Percentiles rank a stretch among this genome's conserved stretches.
Conservation (phyloP, 2,329 filamentous ascomycete species). For the Drechslerella stenobrocha region DNA sequence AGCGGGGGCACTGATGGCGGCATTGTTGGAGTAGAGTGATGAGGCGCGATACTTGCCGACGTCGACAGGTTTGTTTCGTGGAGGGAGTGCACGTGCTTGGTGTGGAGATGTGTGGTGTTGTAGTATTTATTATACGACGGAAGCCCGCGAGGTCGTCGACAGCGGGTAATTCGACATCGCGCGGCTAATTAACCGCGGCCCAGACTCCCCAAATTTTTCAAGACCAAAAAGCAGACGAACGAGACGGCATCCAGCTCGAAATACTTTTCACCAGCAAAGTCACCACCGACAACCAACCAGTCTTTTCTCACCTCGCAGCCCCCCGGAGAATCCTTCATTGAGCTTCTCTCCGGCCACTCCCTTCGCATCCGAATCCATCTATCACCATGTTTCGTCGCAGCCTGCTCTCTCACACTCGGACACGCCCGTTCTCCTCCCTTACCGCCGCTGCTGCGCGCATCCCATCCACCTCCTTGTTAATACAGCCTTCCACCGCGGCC, state of each 20-base stretch:
- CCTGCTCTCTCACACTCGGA: conserved; percentile 33
- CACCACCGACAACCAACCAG: no score
- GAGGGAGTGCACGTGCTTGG: no score
- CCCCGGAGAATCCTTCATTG: conserved; percentile 39
- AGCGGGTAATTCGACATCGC: no score
- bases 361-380: neutral
- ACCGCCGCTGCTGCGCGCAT: conserved; percentile 50
- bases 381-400: conserved; percentile 39
- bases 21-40: conserved; percentile 5
- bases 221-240: neutral
- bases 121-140: no score
- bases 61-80: no score
- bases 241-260: no score
- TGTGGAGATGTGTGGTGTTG: no score
- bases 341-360: conserved; percentile 34
- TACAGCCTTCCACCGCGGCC: conserved; percentile 18
- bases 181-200: neutral
- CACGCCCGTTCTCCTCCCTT: conserved; percentile 53
- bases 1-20: conserved; percentile 17
- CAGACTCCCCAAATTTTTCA: conserved; percentile 3
- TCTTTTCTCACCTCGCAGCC: neutral
- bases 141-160: no score
- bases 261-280: no score
- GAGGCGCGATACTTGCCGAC: neutral
- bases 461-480: conserved; percentile 19